Evolutionary conservation across 2,329 filamentous ascomycete species (phyloP).

Genomic region (Blastomyces percursus): DNA sequence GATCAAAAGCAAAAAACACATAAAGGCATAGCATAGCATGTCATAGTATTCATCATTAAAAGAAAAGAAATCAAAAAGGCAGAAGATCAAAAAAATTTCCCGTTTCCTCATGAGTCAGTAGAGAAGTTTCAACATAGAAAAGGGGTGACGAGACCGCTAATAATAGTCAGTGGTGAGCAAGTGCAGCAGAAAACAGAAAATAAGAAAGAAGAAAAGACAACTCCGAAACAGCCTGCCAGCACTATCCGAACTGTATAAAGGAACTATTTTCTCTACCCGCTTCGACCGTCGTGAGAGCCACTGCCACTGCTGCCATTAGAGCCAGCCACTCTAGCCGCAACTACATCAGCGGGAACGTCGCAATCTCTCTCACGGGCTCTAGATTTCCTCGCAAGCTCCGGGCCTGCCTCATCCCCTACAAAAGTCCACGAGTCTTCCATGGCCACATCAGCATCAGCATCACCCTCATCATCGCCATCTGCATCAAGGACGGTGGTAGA

Average conservation of each 20-base stretch:
- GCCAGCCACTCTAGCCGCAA: not conserved
- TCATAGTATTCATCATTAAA: not conserved
- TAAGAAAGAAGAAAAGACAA: not conserved
- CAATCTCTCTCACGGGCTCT: constrained; percentile 5
- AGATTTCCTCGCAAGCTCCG: constrained; percentile 9
- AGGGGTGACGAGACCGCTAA: not conserved
- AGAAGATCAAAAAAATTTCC: not conserved
- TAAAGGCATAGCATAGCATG: not conserved
- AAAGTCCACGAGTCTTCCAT: constrained; percentile 88
- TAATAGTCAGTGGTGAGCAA: not conserved
- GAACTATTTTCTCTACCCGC: not conserved
- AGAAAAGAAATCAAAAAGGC: not conserved
- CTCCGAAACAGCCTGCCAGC: not conserved
- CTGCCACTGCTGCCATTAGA: not conserved
- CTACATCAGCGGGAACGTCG: not conserved
- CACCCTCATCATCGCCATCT: constrained; percentile 6
- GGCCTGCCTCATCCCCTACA: constrained; percentile 53
- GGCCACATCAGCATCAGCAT: constrained; percentile 45
- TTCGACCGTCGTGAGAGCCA: not conserved
- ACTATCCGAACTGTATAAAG: not conserved
- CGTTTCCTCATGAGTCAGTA: not conserved
- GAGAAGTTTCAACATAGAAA: not conserved
- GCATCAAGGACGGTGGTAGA: not conserved
- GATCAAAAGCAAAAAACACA: not conserved
- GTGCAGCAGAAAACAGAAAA: not conserved